Base-by-base conservation (phyloP, 2,329 filamentous ascomycete species). In the Xylaria arbuscula region DNA sequence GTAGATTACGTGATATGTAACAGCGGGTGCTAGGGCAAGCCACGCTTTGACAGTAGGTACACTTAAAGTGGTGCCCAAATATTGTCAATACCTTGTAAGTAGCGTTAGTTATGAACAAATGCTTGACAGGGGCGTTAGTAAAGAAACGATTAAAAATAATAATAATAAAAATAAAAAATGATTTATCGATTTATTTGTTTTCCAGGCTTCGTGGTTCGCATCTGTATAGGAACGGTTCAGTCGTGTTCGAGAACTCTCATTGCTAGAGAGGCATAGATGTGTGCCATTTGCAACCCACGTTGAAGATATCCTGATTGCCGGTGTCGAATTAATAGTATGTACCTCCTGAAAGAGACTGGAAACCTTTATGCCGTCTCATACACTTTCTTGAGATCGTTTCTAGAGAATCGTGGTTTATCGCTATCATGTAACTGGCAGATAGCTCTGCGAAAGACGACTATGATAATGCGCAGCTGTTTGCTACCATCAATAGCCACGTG, bases 11-110 rank as follows among this genome's bases (percentile, higher is more conserved):
- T 47, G 15, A 42, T 55, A n/a, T n/a, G n/a, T n/a, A 45, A 38
- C 24, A 24, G 55, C 8, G 11, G 45, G 42, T 62, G 32, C 66
- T 68, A 68, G 60, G 55, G 19, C 22, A 61, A 68, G 66, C 56
- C 62, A 65, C 50, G 38, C 48, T 59, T 64, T 42, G 60, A 48
- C 22, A 48, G 17, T 48, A 55, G 19, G 22, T 17, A 17, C 59
- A 17, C 38, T 13, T 45, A n/a, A 55, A 9, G 15, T 10, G 10
- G 54, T 64, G 48, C 40, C 50, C 22, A 55, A 66, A 40, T 17
- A n/a, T 24, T 34, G 47, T 22, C 22, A 1, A 22, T 65, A 54
- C 36, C 36, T 54, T 45, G 28, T 28, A 3, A 28, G 28, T 19
- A 19, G 47, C 15, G n/a, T 38, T 40, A 22, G 63, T 50, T 11